Evolutionary conservation across 139 green algal species (phyloP), one percentile per base, ranked within the genome.

Genomic region (Gonium pectorale): DNA sequence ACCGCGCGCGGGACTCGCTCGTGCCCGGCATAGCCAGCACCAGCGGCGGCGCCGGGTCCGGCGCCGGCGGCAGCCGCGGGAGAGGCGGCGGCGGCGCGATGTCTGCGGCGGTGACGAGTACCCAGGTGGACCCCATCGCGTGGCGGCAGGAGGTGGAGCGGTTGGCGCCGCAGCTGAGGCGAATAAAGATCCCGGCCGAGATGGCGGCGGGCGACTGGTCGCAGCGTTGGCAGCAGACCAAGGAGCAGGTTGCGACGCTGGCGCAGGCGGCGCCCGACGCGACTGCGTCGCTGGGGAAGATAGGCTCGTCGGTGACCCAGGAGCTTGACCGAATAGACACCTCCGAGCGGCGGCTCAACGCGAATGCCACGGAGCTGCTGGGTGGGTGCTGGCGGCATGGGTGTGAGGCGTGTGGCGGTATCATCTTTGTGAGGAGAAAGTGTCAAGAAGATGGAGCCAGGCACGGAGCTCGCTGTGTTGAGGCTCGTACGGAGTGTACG

Each of bases 91-190:
- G 29, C 15, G 27, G 56, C 2, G 60, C n/a, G 44, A n/a, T n/a
- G n/a, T n/a, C n/a, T n/a, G 43, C 9, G 21, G 24, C 46, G 33
- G 17, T 4, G 9, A 24, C 22, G 59, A 68, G 35, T 3, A 72
- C 75, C 0, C 52, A 88, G 46, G 86, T 90, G n/a, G 89, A 92
- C 49, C 60, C 84, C 1, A 3, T 86, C 4, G 89, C 89, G 1
- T 92, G 89, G 89, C 78, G 78, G 35, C 51, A 68, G 35, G 89
- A 92, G 41, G 38, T 78, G 13, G 89, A 92, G 67, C 89, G 89
- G 9, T n/a, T 92, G 46, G 60, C 66, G 8, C 86, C 89, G 31
- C 72, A 84, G 79, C 83, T 92, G 31, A 44, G 33, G 0, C 79
- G 78, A 29, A 88, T 92, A 13, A 73, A 82, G 41, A 62, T 89